Evolutionary conservation across 257 asterid genomes (phyloP).

Genomic region (Petrea volubilis): DNA sequence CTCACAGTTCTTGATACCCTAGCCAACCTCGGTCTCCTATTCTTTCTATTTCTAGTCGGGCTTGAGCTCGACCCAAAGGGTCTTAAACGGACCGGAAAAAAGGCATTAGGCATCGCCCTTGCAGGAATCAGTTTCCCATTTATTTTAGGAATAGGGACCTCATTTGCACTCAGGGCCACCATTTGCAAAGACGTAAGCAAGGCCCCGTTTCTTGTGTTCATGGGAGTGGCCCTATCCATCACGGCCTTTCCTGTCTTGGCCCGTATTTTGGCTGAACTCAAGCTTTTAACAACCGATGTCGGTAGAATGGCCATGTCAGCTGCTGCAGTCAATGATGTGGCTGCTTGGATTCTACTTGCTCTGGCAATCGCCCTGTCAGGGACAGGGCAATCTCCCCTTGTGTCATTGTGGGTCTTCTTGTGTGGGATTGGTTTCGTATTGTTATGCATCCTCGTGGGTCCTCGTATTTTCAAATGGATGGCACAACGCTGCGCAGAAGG

Average conservation of each 20-base stretch:
- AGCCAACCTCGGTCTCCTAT: conserved; percentile 78
- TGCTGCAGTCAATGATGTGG: conserved; percentile 82
- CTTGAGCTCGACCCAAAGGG: conserved; percentile 61
- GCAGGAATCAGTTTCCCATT: conserved; percentile 79
- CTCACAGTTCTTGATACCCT: conserved; percentile 74
- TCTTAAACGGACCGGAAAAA: conserved; percentile 56
- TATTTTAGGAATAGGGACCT: conserved; percentile 71
- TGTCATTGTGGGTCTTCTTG: conserved; percentile 69
- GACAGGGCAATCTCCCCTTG: conserved; percentile 46
- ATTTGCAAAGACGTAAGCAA: conserved; percentile 42
- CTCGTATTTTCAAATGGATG: conserved; percentile 70
- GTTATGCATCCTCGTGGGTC: conserved; percentile 36
- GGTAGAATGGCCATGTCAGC: conserved; percentile 86
- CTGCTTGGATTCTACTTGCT: conserved; percentile 83
- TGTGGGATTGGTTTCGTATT: conserved; percentile 57
- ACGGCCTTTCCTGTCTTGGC: conserved; percentile 88
- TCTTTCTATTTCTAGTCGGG: conserved; percentile 77
- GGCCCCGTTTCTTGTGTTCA: conserved; percentile 64
- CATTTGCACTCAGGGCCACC: conserved; percentile 52
- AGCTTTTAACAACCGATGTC: conserved; percentile 77
- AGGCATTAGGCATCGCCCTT: conserved; percentile 65
- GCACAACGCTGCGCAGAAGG: conserved; percentile 60
- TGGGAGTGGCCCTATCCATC: conserved; percentile 89
- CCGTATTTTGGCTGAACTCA: conserved; percentile 78
- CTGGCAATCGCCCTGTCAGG: conserved; percentile 78